Percentiles rank a stretch among this genome's conserved stretches.
phyloP scores from a whole-genome alignment of 192 early-diverging fungal species.

The Gamsiella multidivaricata region DNA sequence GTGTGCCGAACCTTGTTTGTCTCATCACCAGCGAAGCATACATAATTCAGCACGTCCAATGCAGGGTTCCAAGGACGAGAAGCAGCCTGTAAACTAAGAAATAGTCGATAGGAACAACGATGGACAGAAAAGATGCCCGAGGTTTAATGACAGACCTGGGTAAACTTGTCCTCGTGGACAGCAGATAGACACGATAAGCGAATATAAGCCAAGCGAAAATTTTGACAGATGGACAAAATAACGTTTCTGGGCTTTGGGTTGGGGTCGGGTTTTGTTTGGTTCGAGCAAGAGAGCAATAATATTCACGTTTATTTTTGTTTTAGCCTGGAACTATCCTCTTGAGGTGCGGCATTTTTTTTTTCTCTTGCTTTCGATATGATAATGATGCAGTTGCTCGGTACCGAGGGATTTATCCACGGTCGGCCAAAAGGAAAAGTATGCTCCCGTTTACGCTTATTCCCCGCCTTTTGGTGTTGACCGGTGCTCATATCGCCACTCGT shows the following conservation, averaged over 20 bases:
- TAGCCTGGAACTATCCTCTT: no score
- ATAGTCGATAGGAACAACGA: not conserved
- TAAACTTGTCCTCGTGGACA: conserved; percentile 26
- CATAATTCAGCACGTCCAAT: no score
- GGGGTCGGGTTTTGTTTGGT: not conserved
- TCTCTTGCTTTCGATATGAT: not conserved
- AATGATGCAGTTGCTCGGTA: no score
- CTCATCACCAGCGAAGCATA: no score
- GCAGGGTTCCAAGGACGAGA: no score
- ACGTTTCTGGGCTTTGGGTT: not conserved
- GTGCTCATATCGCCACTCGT: no score
- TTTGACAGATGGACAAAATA: conserved; percentile 10
- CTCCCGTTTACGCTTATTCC: no score
- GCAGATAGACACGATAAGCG: not conserved
- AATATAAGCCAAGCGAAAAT: not conserved
- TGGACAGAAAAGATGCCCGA: not conserved
- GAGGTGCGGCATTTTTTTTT: conserved; percentile 15
- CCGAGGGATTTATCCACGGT: no score
- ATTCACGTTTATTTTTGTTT: not conserved
- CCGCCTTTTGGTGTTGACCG: no score
- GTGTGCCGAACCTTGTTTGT: no score
- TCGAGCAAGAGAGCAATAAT: not conserved
- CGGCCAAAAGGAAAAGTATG: no score
- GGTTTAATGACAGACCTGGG: not conserved
- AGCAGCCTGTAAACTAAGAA: no score